Base-by-base conservation (phyloP, 208 protist genomes). In the Wallacemonas collosoma region DNA sequence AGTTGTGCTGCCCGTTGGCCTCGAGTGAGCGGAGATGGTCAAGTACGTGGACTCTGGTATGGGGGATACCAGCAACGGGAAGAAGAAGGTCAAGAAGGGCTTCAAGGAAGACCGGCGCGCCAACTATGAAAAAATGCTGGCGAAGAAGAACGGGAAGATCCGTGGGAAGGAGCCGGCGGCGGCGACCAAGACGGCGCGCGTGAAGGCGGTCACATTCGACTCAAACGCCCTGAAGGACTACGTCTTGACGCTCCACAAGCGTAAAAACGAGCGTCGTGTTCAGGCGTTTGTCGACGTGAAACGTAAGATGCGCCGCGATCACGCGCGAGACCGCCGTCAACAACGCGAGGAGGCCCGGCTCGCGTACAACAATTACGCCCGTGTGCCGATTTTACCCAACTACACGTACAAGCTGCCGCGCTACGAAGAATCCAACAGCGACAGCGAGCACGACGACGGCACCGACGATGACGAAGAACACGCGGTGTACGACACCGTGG, bases 31-130 rank as follows among this genome's bases (percentile, higher is more conserved):
- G 26, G n/a, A n/a, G 1, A 87, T 90, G 81, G 76, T 81, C 64
- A 81, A 82, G 62, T 89, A 86, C 48, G 81, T 86, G 12, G 79
- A 83, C 56, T 60, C 77, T 36, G 75, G 80, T 64, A 47, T 72
- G 64, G 83, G 40, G 53, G 72, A 63, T 61, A 61, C 58, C 69
- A 65, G 26, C 38, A 53, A 56, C 17, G 71, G 67, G 17, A 92
- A 93, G 72, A 92, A 90, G 78, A 93, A 91, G 66, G 67, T 72
- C 15, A 91, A 89, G 77, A 93, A 92, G 79, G 91, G 91, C 56
- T 96, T 96, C 79, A 96, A 96, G 80, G 77, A 79, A 12, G 91
- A 96, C 62, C 81, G 91, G n/a, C 68, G 86, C n/a, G 89, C 82
- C 67, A 90, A 89, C 55, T 94, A 89, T 72, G 73, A 87, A 57